Evolutionary conservation across 169 alveolate genomes (phyloP), one percentile per base, ranked within the genome.

Genomic region (Cryptosporidium bovis): DNA sequence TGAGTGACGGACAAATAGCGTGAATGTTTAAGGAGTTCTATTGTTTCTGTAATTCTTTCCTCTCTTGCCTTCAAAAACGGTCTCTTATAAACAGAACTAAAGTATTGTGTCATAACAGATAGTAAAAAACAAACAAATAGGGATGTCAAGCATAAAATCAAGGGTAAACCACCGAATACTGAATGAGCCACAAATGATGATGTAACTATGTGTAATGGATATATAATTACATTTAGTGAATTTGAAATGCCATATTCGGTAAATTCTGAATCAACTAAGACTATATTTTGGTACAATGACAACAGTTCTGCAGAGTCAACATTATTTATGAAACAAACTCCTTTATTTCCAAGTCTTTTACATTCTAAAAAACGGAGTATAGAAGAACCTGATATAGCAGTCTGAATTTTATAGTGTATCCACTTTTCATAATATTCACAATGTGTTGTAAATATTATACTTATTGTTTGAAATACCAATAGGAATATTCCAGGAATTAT

Each of bases 381-480:
- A 2, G 87, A 56, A 18, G 87, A 77, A 16, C 87, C 87, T n/a
- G 87, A 60, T 44, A 77, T 77, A 44, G 87, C 87, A 10, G 77
- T n/a, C 27, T 60, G 87, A 34, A 77, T n/a, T 62, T 62, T 77
- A 24, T 27, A 56, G 51, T 77, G 87, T 24, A 77, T 18, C 87
- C 87, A 77, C 27, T 48, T 40, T 15, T 44, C 66, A 8, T 60
- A 77, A 15, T 77, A 77, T 33, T 77, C 87, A 50, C 87, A 77
- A 8, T 77, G 87, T 2, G 87, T 60, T 34, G 87, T 62, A 58
- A 77, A 77, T 44, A 77, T 36, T 10, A 77, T 62, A 27, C 51
- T 60, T 44, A 62, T 20, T 24, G 50, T n/a, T 48, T 77, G 87
- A 10, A 77, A 71, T 24, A 62, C 7, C 0, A 77, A 56, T 27